Evolutionary conservation across 805 yeast species (phyloP).

Genomic region (Kazachstania viticola): DNA sequence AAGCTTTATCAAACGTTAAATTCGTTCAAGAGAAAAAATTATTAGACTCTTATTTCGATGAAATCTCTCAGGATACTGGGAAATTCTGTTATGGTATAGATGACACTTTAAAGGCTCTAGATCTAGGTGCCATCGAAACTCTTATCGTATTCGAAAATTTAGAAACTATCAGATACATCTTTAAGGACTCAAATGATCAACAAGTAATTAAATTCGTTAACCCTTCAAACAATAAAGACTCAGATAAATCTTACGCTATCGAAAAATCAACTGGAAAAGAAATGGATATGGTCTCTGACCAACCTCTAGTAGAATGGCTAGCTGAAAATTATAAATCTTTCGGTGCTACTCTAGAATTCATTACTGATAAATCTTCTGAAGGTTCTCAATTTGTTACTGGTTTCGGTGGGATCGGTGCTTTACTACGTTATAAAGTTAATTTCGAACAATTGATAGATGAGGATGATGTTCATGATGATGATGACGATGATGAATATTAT

Average conservation of each 20-base stretch:
- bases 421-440: conserved; percentile 91
- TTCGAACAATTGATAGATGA: conserved; percentile 91
- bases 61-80: conserved; percentile 94
- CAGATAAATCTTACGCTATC: conserved; percentile 56
- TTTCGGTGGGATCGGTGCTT: conserved; percentile 98
- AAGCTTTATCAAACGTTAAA: conserved; percentile 91
- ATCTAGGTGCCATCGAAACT: conserved; percentile 89
- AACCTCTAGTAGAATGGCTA: conserved; percentile 88
- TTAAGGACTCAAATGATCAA: conserved; percentile 73
- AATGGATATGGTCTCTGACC: conserved; percentile 80
- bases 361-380: conserved; percentile 91
- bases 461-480: conserved; percentile 79
- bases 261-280: conserved; percentile 85
- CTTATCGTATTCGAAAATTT: conserved; percentile 89
- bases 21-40: conserved; percentile 97
- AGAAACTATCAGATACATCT: conserved; percentile 70
- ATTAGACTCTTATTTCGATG: conserved; percentile 85
- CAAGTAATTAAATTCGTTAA: conserved; percentile 61
- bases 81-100: conserved; percentile 96
- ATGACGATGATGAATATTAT: conserved; percentile 50
- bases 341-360: conserved; percentile 94
- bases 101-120: conserved; percentile 92
- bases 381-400: conserved; percentile 98
- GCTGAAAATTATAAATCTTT: conserved; percentile 91
- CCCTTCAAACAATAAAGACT: conserved; percentile 44